Evolutionary conservation across 2,329 filamentous ascomycete species (phyloP).

Genomic region (Trichoderma koningiopsis): DNA sequence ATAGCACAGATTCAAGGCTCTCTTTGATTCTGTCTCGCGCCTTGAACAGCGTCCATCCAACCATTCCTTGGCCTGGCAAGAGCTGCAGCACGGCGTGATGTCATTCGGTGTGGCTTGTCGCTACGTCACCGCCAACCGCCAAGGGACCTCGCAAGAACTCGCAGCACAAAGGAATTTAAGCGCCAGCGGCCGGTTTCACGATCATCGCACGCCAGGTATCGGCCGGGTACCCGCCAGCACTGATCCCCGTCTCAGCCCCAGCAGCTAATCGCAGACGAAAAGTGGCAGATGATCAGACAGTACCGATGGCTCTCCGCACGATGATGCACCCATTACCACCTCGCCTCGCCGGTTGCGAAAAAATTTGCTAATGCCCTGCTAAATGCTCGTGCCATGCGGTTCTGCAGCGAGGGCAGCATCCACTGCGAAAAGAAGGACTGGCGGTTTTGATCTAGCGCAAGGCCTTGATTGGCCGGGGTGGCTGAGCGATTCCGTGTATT

Average conservation of each 20-base stretch:
- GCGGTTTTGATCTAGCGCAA: neutral
- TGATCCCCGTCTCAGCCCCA: neutral
- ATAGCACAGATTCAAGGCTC: neutral
- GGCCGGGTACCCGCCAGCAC: neutral
- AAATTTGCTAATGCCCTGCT: neutral
- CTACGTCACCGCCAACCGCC: conserved; percentile 14
- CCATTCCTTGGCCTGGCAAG: neutral
- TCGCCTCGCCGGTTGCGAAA: neutral
- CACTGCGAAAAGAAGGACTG: neutral
- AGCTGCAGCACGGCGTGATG: neutral
- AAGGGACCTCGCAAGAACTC: conserved; percentile 11
- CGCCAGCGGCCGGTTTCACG: conserved; percentile 16
- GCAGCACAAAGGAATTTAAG: neutral
- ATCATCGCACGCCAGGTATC: neutral
- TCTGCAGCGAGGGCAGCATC: neutral
- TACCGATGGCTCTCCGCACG: neutral
- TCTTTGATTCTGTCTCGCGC: neutral
- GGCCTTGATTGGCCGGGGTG: conserved; percentile 15
- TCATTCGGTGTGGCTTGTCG: conserved; percentile 23
- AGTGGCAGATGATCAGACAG: conserved; percentile 17
- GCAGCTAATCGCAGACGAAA: neutral
- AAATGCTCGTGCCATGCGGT: neutral
- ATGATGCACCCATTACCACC: conserved; percentile 2
- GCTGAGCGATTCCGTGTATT: neutral
- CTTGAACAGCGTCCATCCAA: neutral